Conservation (phyloP, 2,329 filamentous ascomycete species). For the Cladophialophora yegresii region DNA sequence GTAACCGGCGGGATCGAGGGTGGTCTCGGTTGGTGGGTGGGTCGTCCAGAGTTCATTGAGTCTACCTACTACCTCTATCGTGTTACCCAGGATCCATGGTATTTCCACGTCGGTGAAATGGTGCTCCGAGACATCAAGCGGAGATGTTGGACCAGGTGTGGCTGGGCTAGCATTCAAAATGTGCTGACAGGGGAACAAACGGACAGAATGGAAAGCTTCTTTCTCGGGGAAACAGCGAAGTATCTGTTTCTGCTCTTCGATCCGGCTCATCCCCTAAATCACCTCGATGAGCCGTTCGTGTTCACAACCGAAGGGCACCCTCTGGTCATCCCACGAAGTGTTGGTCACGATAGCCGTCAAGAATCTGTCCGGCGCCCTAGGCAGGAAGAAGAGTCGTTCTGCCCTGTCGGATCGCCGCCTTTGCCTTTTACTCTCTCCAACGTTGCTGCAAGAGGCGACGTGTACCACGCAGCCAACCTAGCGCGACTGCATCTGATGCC, state of each 20-base stretch:
- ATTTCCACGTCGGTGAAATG: constrained; percentile 95
- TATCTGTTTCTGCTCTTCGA: constrained; percentile 94
- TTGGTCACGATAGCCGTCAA: constrained; percentile 28
- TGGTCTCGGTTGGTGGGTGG: constrained; percentile 90
- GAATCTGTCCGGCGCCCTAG: constrained; percentile 24
- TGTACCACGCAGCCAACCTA: constrained; percentile 86
- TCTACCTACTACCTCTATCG: constrained; percentile 95
- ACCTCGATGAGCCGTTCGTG: constrained; percentile 80
- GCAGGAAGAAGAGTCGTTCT: constrained; percentile 44
- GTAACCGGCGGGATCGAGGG: constrained; percentile 80
- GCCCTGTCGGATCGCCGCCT: constrained; percentile 62
- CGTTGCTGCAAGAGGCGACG: constrained; percentile 74
- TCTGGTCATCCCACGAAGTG: constrained; percentile 70
- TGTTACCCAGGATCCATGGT: constrained; percentile 93
- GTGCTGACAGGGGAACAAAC: constrained; percentile 80
- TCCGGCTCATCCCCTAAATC: constrained; percentile 80
- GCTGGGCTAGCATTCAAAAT: constrained; percentile 87
- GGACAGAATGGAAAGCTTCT: constrained; percentile 99
- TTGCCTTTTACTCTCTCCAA: constrained; percentile 73
- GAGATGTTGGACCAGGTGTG: constrained; percentile 85
- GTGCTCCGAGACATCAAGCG: constrained; percentile 82
- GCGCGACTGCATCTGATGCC: constrained; percentile 78
- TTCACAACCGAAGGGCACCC: constrained; percentile 97
- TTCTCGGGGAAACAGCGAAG: constrained; percentile 92
- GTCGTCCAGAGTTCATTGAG: constrained; percentile 94